phyloP scores from a whole-genome alignment of 2,329 filamentous ascomycete genomes.

The Colletotrichum sp. region DNA sequence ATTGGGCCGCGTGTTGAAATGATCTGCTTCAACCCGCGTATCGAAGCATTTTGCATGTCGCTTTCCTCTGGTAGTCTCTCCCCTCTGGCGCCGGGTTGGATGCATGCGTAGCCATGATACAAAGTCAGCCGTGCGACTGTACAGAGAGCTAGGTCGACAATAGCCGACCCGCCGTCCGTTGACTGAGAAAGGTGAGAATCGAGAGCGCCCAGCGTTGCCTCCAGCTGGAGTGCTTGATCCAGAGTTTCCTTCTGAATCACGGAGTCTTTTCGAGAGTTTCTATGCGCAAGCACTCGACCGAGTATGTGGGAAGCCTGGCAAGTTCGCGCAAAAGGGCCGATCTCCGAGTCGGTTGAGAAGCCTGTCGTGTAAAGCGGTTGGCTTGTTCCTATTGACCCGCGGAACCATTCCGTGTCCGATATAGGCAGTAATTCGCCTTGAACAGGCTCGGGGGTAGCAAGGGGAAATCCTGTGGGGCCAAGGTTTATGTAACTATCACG shows the following conservation, averaged over 20 bases:
- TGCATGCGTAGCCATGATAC: slow-evolving; percentile 24
- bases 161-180: neutral
- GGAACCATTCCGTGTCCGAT: slow-evolving; percentile 30
- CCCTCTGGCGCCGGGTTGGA: slow-evolving; percentile 2
- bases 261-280: neutral
- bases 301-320: slow-evolving; percentile 37
- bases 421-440: slow-evolving; percentile 31
- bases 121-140: slow-evolving; percentile 20
- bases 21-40: slow-evolving; percentile 12
- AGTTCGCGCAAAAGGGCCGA: slow-evolving; percentile 30
- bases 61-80: slow-evolving; percentile 18
- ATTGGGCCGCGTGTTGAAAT: neutral
- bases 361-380: slow-evolving; percentile 22
- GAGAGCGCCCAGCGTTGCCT: neutral
- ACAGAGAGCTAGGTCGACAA: slow-evolving; percentile 8
- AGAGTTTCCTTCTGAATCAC: neutral
- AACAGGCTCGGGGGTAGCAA: slow-evolving; percentile 29
- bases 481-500: slow-evolving; percentile 25
- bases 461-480: slow-evolving; percentile 25
- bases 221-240: slow-evolving; percentile 19
- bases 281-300: slow-evolving; percentile 31
- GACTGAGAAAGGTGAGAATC: neutral
- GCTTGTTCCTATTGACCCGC: slow-evolving; percentile 29
- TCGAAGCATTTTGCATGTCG: slow-evolving; percentile 18
- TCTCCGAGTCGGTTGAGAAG: slow-evolving; percentile 15